These are phyloP conservation scores for Trichoderma arundinaceum DNA, from an alignment of 2,329 filamentous ascomycete species.

Conservation along the genomic window DNA sequence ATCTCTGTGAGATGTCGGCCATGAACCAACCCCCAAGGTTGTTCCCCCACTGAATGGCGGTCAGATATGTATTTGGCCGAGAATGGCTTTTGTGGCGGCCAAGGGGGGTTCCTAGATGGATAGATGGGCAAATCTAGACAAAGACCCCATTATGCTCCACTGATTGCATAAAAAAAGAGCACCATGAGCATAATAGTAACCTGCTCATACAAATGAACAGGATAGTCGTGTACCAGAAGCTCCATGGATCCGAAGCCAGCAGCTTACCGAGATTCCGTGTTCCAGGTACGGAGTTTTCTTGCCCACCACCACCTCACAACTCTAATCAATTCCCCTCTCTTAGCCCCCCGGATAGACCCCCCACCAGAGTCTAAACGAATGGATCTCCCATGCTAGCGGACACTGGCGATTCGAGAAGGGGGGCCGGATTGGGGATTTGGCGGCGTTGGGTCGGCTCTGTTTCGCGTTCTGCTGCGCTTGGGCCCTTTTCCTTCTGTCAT, in stretches of 20 bases:
- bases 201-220: not conserved
- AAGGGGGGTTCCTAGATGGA: not conserved
- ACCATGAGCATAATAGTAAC: not conserved
- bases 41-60: constrained; percentile 26
- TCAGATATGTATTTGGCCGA: constrained; percentile 28
- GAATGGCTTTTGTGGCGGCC: constrained; percentile 14
- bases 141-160: constrained; percentile 3
- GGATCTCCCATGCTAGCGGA: constrained; percentile 6
- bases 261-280: not conserved
- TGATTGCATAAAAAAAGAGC: constrained; percentile 6
- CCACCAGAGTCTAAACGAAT: constrained; percentile 8
- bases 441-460: not conserved
- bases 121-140: not conserved
- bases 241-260: constrained; percentile 9
- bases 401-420: constrained; percentile 13
- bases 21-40: not conserved
- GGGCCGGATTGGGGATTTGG: not conserved
- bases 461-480: constrained; percentile 2
- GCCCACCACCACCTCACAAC: not conserved
- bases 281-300: not conserved
- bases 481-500: not conserved
- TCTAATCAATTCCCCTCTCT: not conserved
- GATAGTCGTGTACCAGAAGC: not conserved
- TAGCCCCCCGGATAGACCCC: not conserved
- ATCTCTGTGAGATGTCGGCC: constrained; percentile 3